phyloP scores from a whole-genome alignment of 805 yeast species.

The Myxozyma vanderwaltii region DNA sequence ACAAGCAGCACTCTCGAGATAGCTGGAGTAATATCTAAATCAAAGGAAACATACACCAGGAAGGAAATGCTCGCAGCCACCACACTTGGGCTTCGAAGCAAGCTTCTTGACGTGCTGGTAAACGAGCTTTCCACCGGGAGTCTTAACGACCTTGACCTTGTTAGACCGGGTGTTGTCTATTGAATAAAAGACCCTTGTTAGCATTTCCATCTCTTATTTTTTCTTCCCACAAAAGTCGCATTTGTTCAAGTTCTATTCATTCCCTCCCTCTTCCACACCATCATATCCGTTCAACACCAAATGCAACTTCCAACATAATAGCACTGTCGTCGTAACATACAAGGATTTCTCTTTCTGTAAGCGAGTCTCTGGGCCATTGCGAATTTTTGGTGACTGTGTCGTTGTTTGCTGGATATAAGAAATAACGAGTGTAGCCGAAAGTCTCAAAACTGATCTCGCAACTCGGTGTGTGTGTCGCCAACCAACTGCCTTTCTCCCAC shows the following conservation, averaged over 20 bases:
- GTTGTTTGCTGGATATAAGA: conserved; percentile 10
- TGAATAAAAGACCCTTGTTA: conserved; percentile 42
- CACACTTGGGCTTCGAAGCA: conserved; percentile 57
- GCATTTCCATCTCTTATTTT: not conserved
- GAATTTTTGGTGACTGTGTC: not conserved
- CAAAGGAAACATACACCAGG: conserved; percentile 55
- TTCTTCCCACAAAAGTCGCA: not conserved
- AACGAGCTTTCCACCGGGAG: conserved; percentile 99
- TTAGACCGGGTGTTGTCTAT: conserved; percentile 98
- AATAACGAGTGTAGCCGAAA: not conserved
- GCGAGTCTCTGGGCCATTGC: conserved; percentile 99
- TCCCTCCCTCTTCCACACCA: no score
- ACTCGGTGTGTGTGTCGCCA: not conserved
- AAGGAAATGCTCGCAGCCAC: conserved; percentile 68
- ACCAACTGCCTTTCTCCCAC: not conserved
- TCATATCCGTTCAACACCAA: no score
- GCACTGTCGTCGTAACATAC: no score
- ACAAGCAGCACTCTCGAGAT: no score
- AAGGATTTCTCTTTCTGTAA: conserved; percentile 98
- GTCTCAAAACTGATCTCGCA: not conserved
- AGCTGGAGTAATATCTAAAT: not conserved
- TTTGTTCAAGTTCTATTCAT: no score
- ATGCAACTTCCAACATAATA: no score
- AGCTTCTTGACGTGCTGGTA: conserved; percentile 96
- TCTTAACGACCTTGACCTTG: conserved; percentile 99